Base-by-base conservation (phyloP, 1,284 basidiomycete genomes). In the Heterobasidion occidentale region DNA sequence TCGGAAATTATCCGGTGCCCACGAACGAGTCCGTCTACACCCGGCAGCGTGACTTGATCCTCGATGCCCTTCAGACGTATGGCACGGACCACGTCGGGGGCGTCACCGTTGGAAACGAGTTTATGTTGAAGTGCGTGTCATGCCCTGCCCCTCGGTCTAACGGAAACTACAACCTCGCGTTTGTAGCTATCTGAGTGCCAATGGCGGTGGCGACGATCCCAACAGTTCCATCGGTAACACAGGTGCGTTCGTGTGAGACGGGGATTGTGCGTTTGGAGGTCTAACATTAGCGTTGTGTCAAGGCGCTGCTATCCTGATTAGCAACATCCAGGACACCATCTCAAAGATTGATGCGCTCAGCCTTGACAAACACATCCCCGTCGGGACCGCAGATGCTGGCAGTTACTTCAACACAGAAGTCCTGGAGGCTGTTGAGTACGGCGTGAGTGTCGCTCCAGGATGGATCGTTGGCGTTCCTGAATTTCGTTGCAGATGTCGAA, bases 321-420 rank as follows among this genome's bases (percentile, higher is more conserved):
- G 71, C 15, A 80, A 86, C 68, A 90, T 96, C 60, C 67, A 78
- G 1, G 86, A 91, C 68, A 82, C 84, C 11, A 73, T 78, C 17
- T 67, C 67, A 27, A 80, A 81, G 74, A 64, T 94, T 56, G 59
- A 70, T 9, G 72, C 67, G 11, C 65, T 92, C 63, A 74, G 76
- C 53, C 68, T 92, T 36, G 62, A 65, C 53, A 80, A 82, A 63
- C 72, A 66, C 12, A 73, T 94, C 52, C 83, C 84, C 0, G 81
- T 98, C 36, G 96, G 96, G 17, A 97, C 86, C 12, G 83, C 91
- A 7, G 95, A 99, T 65, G 96, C 95, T 9, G 95, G 95, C 33
- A 83, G 82, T 57, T 89, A 84, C 72, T 90, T 96, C 75, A 94
- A 90, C 63, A 82, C 69, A 1, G 63, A 78, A 57, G 82, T 98